Evolutionary conservation across 495 filamentous ascomycete species (phyloP).

Genomic region (Penicillium malachiteum): DNA sequence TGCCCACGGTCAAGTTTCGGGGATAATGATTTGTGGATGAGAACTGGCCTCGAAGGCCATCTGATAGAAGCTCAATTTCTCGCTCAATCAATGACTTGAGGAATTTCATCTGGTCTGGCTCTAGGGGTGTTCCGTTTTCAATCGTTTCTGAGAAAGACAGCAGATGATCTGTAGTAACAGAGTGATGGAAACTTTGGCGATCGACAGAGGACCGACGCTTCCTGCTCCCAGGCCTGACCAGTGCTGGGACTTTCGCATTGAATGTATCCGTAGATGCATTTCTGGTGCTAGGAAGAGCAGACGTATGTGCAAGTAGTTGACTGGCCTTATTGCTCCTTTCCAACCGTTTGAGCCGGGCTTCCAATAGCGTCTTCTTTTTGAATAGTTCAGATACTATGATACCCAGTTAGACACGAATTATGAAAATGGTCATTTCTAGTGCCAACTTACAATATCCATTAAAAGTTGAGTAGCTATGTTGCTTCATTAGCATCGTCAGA

Average conservation of each 20-base stretch:
- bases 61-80: conserved; percentile 60
- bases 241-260: neutral
- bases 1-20: conserved; percentile 61
- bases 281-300: neutral
- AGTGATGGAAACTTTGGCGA: conserved; percentile 4
- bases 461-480: conserved; percentile 73
- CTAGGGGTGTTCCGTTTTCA: conserved; percentile 54
- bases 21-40: conserved; percentile 54
- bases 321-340: conserved; percentile 20
- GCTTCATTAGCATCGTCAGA: conserved; percentile 74
- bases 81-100: conserved; percentile 58
- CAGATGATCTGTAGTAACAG: conserved; percentile 40
- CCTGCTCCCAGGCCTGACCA: conserved; percentile 4
- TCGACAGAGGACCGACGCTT: conserved; percentile 3
- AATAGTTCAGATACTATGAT: conserved; percentile 55
- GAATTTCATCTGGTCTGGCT: conserved; percentile 55
- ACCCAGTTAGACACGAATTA: conserved; percentile 3
- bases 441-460: conserved; percentile 63
- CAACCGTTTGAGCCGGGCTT: conserved; percentile 43
- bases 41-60: conserved; percentile 61
- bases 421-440: too few relatives aligned
- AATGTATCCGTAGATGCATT: neutral
- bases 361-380: conserved; percentile 44
- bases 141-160: conserved; percentile 54
- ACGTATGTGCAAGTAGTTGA: neutral